phyloP scores from a whole-genome alignment of 108 stramenopile genomes.

The Nannochloropsis gaditana region DNA sequence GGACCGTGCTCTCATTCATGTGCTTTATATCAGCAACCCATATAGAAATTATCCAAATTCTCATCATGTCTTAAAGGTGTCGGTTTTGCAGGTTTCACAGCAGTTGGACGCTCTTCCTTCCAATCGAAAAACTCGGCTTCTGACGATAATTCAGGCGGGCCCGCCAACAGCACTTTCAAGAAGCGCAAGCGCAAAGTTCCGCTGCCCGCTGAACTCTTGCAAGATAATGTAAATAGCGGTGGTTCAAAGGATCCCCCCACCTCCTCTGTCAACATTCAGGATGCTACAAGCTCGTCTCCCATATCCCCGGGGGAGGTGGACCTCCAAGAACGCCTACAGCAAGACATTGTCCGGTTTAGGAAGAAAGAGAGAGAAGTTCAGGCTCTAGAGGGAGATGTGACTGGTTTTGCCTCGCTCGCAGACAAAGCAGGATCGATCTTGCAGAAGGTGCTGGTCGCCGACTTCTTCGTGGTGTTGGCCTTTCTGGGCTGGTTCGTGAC shows the following conservation, averaged over 20 bases:
- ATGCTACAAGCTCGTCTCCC: not conserved
- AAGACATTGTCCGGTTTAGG: not conserved
- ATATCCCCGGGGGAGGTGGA: not conserved
- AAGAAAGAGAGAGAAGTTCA: not conserved
- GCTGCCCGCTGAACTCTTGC: not conserved
- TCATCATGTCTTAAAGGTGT: no score
- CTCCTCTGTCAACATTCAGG: not conserved
- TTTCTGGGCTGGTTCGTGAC: constrained; percentile 77
- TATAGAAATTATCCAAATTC: no score
- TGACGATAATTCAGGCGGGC: not conserved
- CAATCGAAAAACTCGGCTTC: constrained; percentile 2
- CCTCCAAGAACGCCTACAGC: constrained; percentile 9
- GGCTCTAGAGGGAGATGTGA: not conserved
- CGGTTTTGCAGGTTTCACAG: no score
- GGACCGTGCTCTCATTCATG: no score
- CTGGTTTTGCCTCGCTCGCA: not conserved
- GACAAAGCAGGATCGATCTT: constrained; percentile 42
- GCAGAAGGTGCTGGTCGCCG: constrained; percentile 74
- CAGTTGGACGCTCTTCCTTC: not conserved
- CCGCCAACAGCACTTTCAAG: not conserved
- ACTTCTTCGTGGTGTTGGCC: constrained; percentile 79
- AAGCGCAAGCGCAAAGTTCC: constrained; percentile 8
- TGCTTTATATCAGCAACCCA: no score
- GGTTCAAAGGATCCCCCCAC: not conserved
- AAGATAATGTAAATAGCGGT: not conserved